Base-by-base conservation (phyloP, 441 rosid species). In the Gossypium gossypioides region DNA sequence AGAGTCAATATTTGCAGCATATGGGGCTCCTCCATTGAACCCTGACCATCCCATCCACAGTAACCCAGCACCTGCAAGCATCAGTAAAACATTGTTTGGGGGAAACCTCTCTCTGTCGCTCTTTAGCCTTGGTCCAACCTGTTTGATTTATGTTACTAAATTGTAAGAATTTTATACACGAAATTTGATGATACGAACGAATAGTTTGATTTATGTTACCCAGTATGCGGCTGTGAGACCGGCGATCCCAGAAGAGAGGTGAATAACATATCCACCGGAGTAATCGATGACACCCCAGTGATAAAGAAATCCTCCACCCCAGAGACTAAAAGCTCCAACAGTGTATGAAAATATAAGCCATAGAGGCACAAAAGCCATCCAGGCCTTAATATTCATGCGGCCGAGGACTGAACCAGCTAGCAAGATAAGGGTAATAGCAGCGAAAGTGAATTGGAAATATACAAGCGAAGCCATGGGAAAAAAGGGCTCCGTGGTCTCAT, bases 21-120 rank as follows among this genome's bases (percentile, higher is more conserved):
- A 92, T 0, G 97, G 97, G 7, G 92, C 97, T 1, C 97, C 97
- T 0, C 97, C 97, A 44, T 92, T 92, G 84, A 92, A 92, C 4
- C 97, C 97, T 0, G 97, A 86, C 97, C 97, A 92, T 13, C 97
- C 97, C 92, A 90, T 84, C 97, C 96, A 92, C 6, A 92, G 64
- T 58, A 92, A 83, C 0, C 97, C 97, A 0, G 94, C 97, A 3
- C 97, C 97, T 10, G 96, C 92, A 9, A 92, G 86, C 96, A 90
- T 90, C 7, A 92, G 79, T 74, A 92, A 73, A 29, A 92, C 91
- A 68, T 92, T 92, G 81, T 92, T 92, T 1, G 97, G 97, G 2
- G 97, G 94, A 55, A 92, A 92, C 80, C 96, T 87, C 29, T 90
- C 97, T 58, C 89, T 81, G 71, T 92, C 97, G 21, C 82, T 81